phyloP scores from a whole-genome alignment of 352 stramenopile species.

The Phytophthora brassicae region DNA sequence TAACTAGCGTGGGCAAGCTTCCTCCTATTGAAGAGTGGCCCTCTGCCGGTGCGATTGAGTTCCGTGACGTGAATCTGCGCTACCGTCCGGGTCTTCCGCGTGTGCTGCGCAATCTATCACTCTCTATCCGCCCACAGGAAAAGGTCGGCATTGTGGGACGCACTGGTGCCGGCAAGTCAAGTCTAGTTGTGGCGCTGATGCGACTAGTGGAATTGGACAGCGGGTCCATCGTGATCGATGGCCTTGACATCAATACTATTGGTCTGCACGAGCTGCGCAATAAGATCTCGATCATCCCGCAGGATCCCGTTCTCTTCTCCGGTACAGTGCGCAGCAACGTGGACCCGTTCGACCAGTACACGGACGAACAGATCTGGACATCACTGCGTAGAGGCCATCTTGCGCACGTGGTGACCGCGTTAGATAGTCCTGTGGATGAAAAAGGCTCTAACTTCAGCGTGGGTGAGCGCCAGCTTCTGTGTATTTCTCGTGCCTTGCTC shows the following conservation, averaged over 20 bases:
- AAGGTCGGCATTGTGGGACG: constrained; percentile 88
- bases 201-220: constrained; percentile 88
- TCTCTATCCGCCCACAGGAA: constrained; percentile 76
- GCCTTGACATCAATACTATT: constrained; percentile 55
- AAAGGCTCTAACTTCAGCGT: constrained; percentile 95
- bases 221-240: constrained; percentile 64
- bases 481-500: constrained; percentile 94
- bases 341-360: constrained; percentile 91
- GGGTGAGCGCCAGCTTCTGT: constrained; percentile 96
- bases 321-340: constrained; percentile 92
- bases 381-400: constrained; percentile 86
- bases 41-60: constrained; percentile 72
- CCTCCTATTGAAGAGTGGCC: constrained; percentile 79
- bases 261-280: constrained; percentile 53
- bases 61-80: constrained; percentile 86
- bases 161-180: constrained; percentile 90
- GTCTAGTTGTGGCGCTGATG: constrained; percentile 90
- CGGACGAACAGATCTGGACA: constrained; percentile 85
- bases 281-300: constrained; percentile 89
- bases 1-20: constrained; percentile 88
- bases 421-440: constrained; percentile 72
- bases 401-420: constrained; percentile 45
- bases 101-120: constrained; percentile 68
- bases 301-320: constrained; percentile 95
- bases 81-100: constrained; percentile 82